Evolutionary conservation across 2,329 filamentous ascomycete genomes (phyloP), one percentile per base, ranked within the genome.

Genomic region (Acephala macrosclerotiorum): DNA sequence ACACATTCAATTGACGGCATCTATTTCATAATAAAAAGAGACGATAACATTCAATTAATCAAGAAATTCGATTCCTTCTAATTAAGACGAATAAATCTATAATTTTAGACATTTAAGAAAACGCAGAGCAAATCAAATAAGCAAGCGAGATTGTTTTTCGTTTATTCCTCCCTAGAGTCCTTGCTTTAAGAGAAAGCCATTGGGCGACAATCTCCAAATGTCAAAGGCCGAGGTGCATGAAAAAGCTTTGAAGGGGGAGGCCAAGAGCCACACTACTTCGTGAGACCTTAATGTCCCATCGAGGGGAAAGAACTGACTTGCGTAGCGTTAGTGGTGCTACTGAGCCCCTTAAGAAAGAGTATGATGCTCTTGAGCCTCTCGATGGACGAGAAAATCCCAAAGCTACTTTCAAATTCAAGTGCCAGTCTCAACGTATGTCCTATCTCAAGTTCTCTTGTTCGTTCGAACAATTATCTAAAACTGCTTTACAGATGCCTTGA

Each of bases 381-480:
- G 72, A 73, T 69, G 71, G 65, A 68, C 70, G 11, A 1, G 65
- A 68, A 22, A 22, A 68, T 38, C 68, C 66, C 1, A 6, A 70
- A 25, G 66, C 55, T 14, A 62, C 59, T 11, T 74, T 72, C 58
- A 67, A 29, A 38, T 75, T 76, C 65, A 72, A 71, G 29, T 76
- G 76, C 45, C 66, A 73, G 14, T 73, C 68, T 22, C 60, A 63
- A 35, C 65, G 73, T 73, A 64, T 40, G 64, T 33, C 18, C 20
- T 11, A 29, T 53, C 14, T 33, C 7, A 4, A 12, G 18, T 53
- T 33, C 25, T 18, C 26, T 25, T 14, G 26, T 8, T 55, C 12
- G 2, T 5, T 14, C 3, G 26, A 33, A 3, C 8, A 16, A 18
- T 38, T n/a, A n/a, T n/a, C n/a, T n/a, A n/a, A n/a, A 38, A 38